A percentile compares a stretch with the other conserved stretches of the same genome.
Conservation (phyloP, 23 red algal genomes). For the Gracilaria domingensis region DNA sequence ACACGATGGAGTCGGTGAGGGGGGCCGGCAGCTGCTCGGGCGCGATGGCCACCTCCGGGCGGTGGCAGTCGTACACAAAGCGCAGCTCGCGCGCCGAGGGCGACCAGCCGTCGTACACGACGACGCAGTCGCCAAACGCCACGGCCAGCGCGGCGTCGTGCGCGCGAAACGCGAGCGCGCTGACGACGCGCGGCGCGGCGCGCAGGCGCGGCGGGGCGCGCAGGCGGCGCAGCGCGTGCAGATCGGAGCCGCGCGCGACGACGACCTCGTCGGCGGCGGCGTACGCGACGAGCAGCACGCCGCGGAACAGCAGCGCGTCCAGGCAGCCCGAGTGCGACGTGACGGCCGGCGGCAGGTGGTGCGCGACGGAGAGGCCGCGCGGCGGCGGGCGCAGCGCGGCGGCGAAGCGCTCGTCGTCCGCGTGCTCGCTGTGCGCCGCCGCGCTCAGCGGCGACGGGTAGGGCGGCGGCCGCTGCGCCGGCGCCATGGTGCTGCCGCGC, state of each 20-base stretch:
- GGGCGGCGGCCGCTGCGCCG: conserved; percentile 30
- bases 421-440: conserved; percentile 50
- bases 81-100: neutral
- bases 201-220: conserved; percentile 3
- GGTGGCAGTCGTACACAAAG: conserved; percentile 19
- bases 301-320: conserved; percentile 64
- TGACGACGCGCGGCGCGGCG: neutral
- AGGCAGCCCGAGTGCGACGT: conserved; percentile 40
- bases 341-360: conserved; percentile 41
- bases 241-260: conserved; percentile 74
- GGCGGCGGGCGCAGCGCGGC: conserved; percentile 50
- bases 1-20: neutral
- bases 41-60: conserved; percentile 35
- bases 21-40: neutral
- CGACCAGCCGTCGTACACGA: conserved; percentile 65
- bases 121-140: conserved; percentile 60
- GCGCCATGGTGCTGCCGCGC: conserved; percentile 9
- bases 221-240: conserved; percentile 56
- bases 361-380: conserved; percentile 18
- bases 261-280: conserved; percentile 62
- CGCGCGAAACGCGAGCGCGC: conserved; percentile 60
- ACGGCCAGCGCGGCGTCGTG: conserved; percentile 66
- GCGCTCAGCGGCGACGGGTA: conserved; percentile 22
- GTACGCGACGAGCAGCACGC: conserved; percentile 69
- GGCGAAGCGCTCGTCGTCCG: conserved; percentile 45